Evolutionary conservation across 2,329 filamentous ascomycete species (phyloP), one percentile per base, ranked within the genome.

Genomic region (Nemania sp.): DNA sequence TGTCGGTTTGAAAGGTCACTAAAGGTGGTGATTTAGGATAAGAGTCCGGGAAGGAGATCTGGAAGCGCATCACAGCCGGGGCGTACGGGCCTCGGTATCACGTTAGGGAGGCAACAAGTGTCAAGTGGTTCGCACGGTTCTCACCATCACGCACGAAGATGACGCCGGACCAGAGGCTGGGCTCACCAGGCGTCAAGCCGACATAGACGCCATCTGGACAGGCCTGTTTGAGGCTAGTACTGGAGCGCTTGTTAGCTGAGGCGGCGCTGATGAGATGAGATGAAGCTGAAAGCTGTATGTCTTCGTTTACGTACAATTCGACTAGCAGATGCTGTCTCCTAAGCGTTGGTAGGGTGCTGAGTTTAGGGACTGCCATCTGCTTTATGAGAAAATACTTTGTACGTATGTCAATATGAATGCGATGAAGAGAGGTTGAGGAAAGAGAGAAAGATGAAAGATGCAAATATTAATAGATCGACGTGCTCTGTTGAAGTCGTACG

Each of bases 201-300:
- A 97, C 85, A 77, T 95, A 97, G 63, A 97, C 83, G 54, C 95
- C 94, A 58, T 91, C 87, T 1, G 93, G 93, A 74, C 90, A 92
- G 60, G 89, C 87, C 77, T 91, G 86, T 75, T 90, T 92, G 69
- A 97, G 82, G 63, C 90, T 90, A 63, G 90, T 85, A 76, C 92
- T 96, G 76, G 25, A 54, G 45, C 54, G 46, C 47, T 66, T 71
- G 63, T 69, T 65, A 76, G 71, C 53, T 54, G 52, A 32, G 46
- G 58, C 42, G 43, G 47, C 48, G 32, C 32, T 29, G 43, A 46
- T 42, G 35, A 4, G 43, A 46, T 42, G 35, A 4, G 34, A 47
- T 20, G 39, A 43, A 20, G 52, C 47, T 52, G 13, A 34, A 34
- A 25, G 5, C 5, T 35, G 47, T 2, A 37, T 45, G 47, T 43